These are phyloP conservation scores for Sclerotinia subarctica DNA, from an alignment of 2,329 filamentous ascomycete genomes.

Conservation along the genomic window DNA sequence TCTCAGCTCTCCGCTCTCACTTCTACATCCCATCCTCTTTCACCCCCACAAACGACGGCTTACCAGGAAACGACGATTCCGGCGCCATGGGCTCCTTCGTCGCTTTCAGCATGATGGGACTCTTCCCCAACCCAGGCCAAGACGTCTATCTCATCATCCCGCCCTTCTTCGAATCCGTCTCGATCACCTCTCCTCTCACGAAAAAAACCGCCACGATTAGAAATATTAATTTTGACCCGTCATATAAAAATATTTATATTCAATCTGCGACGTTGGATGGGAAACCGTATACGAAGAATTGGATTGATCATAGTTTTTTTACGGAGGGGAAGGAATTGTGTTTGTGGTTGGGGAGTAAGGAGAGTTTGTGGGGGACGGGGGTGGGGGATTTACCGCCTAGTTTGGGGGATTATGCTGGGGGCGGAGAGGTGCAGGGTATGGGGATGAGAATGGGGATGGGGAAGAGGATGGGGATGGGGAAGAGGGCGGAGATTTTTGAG, in stretches of 20 bases:
- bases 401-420: conserved; percentile 26
- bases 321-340: conserved; percentile 61
- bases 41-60: conserved; percentile 54
- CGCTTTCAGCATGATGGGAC: conserved; percentile 37
- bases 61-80: conserved; percentile 69
- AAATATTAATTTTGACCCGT: conserved; percentile 60
- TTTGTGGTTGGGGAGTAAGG: conserved; percentile 54
- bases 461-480: conserved; percentile 5
- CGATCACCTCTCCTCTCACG: conserved; percentile 55
- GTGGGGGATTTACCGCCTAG: conserved; percentile 62
- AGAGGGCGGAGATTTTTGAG: conserved; percentile 28
- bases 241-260: conserved; percentile 58
- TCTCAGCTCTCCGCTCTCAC: conserved; percentile 53
- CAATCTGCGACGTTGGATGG: conserved; percentile 64
- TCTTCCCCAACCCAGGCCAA: conserved; percentile 68
- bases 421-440: not conserved
- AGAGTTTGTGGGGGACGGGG: conserved; percentile 63
- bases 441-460: conserved; percentile 8
- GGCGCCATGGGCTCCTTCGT: conserved; percentile 54
- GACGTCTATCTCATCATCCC: conserved; percentile 67
- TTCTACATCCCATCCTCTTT: conserved; percentile 65
- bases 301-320: conserved; percentile 68
- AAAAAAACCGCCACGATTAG: conserved; percentile 57
- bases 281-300: conserved; percentile 59
- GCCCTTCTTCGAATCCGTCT: conserved; percentile 61